A percentile compares a stretch with the other conserved stretches of the same genome.
These are phyloP conservation scores for Claviceps monticola DNA, from an alignment of 2,329 filamentous ascomycete species.

Conservation along the genomic window DNA sequence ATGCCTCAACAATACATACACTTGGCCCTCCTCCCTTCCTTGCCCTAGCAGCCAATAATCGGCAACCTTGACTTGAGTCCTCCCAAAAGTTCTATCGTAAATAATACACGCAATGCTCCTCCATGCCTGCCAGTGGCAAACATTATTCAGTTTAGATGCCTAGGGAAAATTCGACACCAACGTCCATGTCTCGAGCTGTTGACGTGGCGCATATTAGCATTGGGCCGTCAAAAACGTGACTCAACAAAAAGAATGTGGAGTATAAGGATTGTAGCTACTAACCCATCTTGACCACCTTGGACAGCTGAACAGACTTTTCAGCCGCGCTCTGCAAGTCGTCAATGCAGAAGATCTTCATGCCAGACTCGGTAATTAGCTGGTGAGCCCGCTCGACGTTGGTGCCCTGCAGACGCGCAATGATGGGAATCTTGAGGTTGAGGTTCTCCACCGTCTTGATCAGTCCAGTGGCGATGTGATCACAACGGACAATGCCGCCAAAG, in stretches of 20 bases:
- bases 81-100: conserved; percentile 5
- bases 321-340: conserved; percentile 94
- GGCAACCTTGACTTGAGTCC: neutral
- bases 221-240: neutral
- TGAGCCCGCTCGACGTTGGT: conserved; percentile 96
- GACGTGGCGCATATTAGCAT: conserved; percentile 10
- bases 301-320: conserved; percentile 97
- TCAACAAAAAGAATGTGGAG: neutral
- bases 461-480: conserved; percentile 92
- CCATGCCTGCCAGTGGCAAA: conserved; percentile 1
- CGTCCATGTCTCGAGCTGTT: conserved; percentile 82
- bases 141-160: conserved; percentile 52
- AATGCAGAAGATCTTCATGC: conserved; percentile 99
- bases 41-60: neutral
- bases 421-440: conserved; percentile 92
- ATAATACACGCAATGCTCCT: conserved; percentile 15
- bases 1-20: conserved; percentile 5
- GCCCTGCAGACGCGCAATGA: conserved; percentile 92
- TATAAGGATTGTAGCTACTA: conserved; percentile 25
- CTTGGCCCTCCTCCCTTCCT: neutral
- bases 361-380: conserved; percentile 87
- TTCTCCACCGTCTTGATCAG: conserved; percentile 88
- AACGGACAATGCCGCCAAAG: conserved; percentile 96
- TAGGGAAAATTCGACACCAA: conserved; percentile 87
- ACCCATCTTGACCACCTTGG: conserved; percentile 98